Evolutionary conservation across 192 early-diverging fungal genomes (phyloP), one percentile per base, ranked within the genome.

Genomic region (Backusella mclennaniae): DNA sequence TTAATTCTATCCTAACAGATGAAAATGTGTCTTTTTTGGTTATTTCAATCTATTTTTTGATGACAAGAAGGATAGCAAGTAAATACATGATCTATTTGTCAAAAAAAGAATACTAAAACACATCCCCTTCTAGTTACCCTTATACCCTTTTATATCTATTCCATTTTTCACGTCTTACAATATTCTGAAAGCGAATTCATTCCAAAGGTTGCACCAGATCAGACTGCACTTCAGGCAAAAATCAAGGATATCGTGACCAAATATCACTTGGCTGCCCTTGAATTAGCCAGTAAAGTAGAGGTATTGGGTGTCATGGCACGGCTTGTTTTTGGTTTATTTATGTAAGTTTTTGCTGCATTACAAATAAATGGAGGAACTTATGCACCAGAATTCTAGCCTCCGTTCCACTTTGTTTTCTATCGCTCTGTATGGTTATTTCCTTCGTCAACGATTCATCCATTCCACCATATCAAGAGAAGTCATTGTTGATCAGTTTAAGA

Each of bases 221-320:
- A 82, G 76, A 69, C 85, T 11, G 44, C 77, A 33, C 35, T 85
- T 38, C 84, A 85, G 42, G 79, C 83, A 21, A 74, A 78, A 33
- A 80, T 92, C 29, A 82, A 87, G 77, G 80, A 75, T 19, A 79
- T 80, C 72, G 86, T 87, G 7, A 80, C 84, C 35, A 80, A 79
- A 15, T 90, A 92, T 83, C 90, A 95, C 78, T 77, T 80, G 41
- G 69, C 46, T 17, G 87, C 91, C 19, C 86, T 95, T 79, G 73
- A 83, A 12, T 69, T 85, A 0, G 89, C 94, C 26, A 87, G 90
- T 56, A 87, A 88, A 75, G 66, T 88, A 52, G 94, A 95, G 83
- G 85, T 95, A 4, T 86, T 86, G 74, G 86, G 88, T 66, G 89
- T 95, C 69, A 85, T 93, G 81, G 89, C 87, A 49, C 80, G 86